Conservation (phyloP, 345 rosid species). For the Toxicodendron radicans region DNA sequence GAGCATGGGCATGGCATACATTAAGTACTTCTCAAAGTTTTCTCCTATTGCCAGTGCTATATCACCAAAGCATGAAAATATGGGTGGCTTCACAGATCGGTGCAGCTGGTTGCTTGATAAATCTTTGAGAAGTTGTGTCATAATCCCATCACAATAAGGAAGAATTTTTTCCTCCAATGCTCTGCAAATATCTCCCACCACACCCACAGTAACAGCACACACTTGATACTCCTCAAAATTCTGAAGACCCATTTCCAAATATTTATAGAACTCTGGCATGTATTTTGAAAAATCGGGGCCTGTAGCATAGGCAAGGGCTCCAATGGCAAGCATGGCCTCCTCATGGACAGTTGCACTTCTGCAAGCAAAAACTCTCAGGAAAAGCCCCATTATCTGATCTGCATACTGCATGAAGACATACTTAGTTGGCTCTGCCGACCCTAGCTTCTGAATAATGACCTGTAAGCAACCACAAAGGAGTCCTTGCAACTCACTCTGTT, state of each 20-base stretch:
- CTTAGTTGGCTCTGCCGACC: conserved; percentile 61
- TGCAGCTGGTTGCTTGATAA: conserved; percentile 77
- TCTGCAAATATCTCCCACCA: conserved; percentile 67
- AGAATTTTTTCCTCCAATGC: conserved; percentile 65
- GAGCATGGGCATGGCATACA: conserved; percentile 76
- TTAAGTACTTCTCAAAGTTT: conserved; percentile 65
- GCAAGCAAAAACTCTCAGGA: conserved; percentile 70
- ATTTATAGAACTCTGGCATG: conserved; percentile 73
- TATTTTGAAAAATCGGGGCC: conserved; percentile 66
- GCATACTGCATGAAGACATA: conserved; percentile 64
- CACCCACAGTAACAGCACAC: conserved; percentile 74
- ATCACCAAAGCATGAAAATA: conserved; percentile 76
- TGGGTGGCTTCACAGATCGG: conserved; percentile 77
- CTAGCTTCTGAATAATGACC: conserved; percentile 69
- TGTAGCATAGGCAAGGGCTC: conserved; percentile 72
- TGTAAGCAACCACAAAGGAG: conserved; percentile 79
- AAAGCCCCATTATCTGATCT: conserved; percentile 74
- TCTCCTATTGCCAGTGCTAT: conserved; percentile 76
- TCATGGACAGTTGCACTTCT: conserved; percentile 80
- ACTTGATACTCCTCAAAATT: conserved; percentile 73
- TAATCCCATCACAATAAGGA: conserved; percentile 73
- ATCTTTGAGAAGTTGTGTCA: conserved; percentile 81
- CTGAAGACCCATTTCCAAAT: conserved; percentile 76
- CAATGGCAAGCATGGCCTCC: conserved; percentile 81
- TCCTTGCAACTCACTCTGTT: conserved; percentile 67